Base-by-base conservation (phyloP, 352 stramenopile species). In the Phytophthora cryptogea region DNA sequence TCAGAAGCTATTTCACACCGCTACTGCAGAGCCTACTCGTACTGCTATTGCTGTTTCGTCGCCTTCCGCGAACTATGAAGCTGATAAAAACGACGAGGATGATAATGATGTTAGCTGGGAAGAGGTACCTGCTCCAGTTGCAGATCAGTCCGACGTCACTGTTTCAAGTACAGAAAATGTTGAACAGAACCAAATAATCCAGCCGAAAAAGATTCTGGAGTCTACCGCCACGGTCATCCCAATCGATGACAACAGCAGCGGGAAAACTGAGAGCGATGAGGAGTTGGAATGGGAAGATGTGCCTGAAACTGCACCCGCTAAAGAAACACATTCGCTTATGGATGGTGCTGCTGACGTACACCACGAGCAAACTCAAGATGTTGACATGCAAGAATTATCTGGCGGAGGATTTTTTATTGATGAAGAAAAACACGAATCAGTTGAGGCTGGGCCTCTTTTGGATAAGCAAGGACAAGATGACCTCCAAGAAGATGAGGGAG, bases 271-370 rank as follows among this genome's bases (percentile, higher is more conserved):
- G 47, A 66, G 71, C 8, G 74, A 81, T 26, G 72, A 77, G 20
- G 74, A 72, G 17, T 51, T 84, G 11, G 64, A 88, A 43, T 86
- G 72, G 76, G 76, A 88, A 65, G 68, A 88, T 4, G 77, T 65
- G 7, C n/a, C 30, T 49, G 51, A 62, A 35, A 37, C 27, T 0
- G 10, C 23, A 7, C 23, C 37, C 20, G 6, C 41, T 46, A 44
- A 17, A 4, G 9, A 7, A 13, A 23, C 39, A 44, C 39, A 3
- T 27, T 17, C 16, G 8, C 39, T 2, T 23, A 23, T 23, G 20
- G 20, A 23, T 23, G 20, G 2, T 23, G 20, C 20, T 23, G 20
- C 20, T 23, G 20, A 23, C 20, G 20, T 23, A 23, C 20, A 2
- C 20, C 20, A 23, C 20, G 20, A 23, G 20, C 20, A 1, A 23